Percentiles rank a stretch among this genome's conserved stretches.
These are phyloP conservation scores for Fusarium cyanostomum DNA, from an alignment of 2,329 filamentous ascomycete genomes.

Conservation along the genomic window DNA sequence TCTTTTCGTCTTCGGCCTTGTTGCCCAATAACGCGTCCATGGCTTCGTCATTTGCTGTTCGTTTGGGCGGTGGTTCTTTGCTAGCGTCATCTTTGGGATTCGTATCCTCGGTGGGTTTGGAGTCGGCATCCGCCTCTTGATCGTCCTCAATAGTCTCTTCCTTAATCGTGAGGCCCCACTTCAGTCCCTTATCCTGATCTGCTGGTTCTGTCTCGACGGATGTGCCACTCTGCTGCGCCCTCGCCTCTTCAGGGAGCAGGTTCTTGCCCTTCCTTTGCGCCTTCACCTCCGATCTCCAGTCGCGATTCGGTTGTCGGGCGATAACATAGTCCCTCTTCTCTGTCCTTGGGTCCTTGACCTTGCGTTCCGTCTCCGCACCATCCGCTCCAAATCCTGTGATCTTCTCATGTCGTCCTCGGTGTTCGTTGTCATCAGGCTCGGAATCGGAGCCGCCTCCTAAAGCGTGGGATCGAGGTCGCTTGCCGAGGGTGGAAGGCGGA, in stretches of 20 bases:
- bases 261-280: conserved; percentile 61
- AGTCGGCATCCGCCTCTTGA: conserved; percentile 38
- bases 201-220: conserved; percentile 49
- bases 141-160: conserved; percentile 67
- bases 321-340: conserved; percentile 63
- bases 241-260: conserved; percentile 66
- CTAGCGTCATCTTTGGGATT: conserved; percentile 8
- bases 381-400: conserved; percentile 63
- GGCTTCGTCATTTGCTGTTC: conserved; percentile 61
- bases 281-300: conserved; percentile 68
- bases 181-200: conserved; percentile 64
- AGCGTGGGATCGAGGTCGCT: conserved; percentile 56
- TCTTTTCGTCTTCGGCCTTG: conserved; percentile 56
- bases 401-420: conserved; percentile 52
- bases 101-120: conserved; percentile 9
- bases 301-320: conserved; percentile 64
- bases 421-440: conserved; percentile 50
- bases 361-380: conserved; percentile 52
- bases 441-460: conserved; percentile 56
- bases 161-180: conserved; percentile 61
- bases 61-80: conserved; percentile 14
- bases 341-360: conserved; percentile 41
- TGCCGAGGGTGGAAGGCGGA: conserved; percentile 58
- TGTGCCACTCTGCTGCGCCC: conserved; percentile 51
- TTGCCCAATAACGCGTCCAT: conserved; percentile 73